phyloP scores from a whole-genome alignment of 352 stramenopile species.

The Phytophthora boehmeriae region DNA sequence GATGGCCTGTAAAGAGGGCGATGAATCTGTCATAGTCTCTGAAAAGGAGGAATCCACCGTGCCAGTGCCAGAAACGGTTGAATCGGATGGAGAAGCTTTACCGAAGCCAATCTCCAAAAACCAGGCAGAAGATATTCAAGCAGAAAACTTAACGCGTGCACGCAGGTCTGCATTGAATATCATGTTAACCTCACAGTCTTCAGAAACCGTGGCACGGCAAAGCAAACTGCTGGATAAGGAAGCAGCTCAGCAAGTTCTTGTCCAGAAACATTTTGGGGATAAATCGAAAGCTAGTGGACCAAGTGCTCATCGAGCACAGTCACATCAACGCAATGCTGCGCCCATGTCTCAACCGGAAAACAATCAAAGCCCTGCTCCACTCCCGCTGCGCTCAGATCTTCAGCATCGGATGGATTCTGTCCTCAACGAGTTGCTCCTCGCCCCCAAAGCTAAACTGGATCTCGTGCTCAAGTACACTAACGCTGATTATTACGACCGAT shows the following conservation, averaged over 20 bases:
- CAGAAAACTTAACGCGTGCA: slow-evolving; percentile 20
- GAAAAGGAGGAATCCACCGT: neutral
- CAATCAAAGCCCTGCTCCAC: slow-evolving; percentile 39
- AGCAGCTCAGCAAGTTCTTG: slow-evolving; percentile 44
- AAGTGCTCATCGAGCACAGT: slow-evolving; percentile 6
- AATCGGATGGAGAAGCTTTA: slow-evolving; percentile 9
- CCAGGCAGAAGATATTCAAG: slow-evolving; percentile 18
- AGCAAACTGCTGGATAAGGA: slow-evolving; percentile 44
- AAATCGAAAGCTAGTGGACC: neutral
- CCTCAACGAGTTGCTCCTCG: slow-evolving; percentile 49
- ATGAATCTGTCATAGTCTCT: neutral
- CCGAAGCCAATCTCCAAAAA: slow-evolving; percentile 3
- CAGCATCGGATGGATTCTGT: slow-evolving; percentile 68
- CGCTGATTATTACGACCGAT: slow-evolving; percentile 57
- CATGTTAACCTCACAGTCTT: slow-evolving; percentile 36
- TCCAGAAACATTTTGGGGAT: slow-evolving; percentile 55
- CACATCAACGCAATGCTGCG: neutral
- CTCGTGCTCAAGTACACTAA: slow-evolving; percentile 85
- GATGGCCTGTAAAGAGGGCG: neutral
- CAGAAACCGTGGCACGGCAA: slow-evolving; percentile 27
- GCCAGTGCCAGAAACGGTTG: slow-evolving; percentile 18
- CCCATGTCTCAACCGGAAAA: slow-evolving; percentile 1
- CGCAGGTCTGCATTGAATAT: slow-evolving; percentile 56
- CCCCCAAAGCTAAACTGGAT: slow-evolving; percentile 60
- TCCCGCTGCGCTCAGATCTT: slow-evolving; percentile 62